Evolutionary conservation across 2,329 filamentous ascomycete genomes (phyloP), one percentile per base, ranked within the genome.

Genomic region (Botryotinia narcissicola): DNA sequence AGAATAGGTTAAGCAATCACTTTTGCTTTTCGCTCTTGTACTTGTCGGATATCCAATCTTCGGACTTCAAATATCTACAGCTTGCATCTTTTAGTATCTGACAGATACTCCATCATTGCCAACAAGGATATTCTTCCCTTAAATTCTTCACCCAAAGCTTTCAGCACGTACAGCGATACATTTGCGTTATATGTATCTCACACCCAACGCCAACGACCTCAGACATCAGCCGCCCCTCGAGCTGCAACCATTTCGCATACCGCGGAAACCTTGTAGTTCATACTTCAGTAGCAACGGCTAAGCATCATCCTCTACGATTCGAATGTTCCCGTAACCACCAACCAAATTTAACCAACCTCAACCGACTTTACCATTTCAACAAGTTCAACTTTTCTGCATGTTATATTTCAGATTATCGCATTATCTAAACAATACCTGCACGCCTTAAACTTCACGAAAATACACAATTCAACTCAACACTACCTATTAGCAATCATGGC

Each of bases 171-270:
- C 70, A 72, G 51, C 46, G 70, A 68, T 72, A 72, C 70, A 81
- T 77, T 78, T 81, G 80, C 78, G 79, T 80, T 82, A 79, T 81
- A 82, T 82, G 80, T 82, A 82, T 82, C 80, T 81, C 80, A 81
- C 77, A 80, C 80, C 80, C 91, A 84, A 88, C 82, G 89, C 89
- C 90, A 90, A 93, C 92, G 91, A 94, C 91, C 94, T 93, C 91
- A 93, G 91, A 93, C 92, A 95, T 91, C 91, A 92, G 87, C 91
- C 91, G 89, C 93, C 93, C 88, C 90, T 93, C 88, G 93, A 94
- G 93, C 93, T 97, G 93, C 94, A 95, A 90, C 88, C 92, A 89
- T 97, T 97, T 93, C 94, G 94, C 90, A 94, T 93, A 92, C 89
- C 91, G 91, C 91, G 93, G 89, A 97, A 93, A 91, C 93, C 91